Conservation (phyloP, 1,139 yeast genomes). For the Komagataea norvegica region DNA sequence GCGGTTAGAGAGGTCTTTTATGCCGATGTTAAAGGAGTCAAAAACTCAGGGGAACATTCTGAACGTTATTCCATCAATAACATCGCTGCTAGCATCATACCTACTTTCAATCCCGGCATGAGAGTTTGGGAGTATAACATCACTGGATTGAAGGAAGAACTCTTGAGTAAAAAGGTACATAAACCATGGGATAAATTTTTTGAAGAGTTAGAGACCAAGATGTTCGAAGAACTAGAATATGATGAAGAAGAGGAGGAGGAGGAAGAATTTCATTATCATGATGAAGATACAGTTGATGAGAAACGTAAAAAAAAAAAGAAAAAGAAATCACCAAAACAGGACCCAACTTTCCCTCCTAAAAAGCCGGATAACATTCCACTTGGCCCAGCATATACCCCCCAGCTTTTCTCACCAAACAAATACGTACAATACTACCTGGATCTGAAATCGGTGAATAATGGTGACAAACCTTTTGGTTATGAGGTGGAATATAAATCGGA, state of each 20-base stretch:
- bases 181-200: constrained; percentile 56
- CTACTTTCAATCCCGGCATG: constrained; percentile 79
- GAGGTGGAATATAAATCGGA: constrained; percentile 69
- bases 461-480: constrained; percentile 46
- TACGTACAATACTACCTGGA: constrained; percentile 73
- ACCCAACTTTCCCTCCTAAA: constrained; percentile 62
- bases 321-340: constrained; percentile 36
- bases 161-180: constrained; percentile 10
- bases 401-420: constrained; percentile 64
- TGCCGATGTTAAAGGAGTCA: constrained; percentile 36
- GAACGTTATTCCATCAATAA: constrained; percentile 69
- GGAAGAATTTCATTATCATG: too few species aligned
- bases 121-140: constrained; percentile 84
- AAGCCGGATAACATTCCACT: constrained; percentile 50
- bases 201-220: constrained; percentile 37
- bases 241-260: constrained; percentile 26
- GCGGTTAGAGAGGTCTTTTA: constrained; percentile 48
- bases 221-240: constrained; percentile 22
- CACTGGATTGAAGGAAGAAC: constrained; percentile 40
- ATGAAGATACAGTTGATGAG: constrained; percentile 11
- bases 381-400: constrained; percentile 76
- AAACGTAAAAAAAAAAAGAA: constrained; percentile 12
- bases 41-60: constrained; percentile 41
- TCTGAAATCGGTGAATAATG: constrained; percentile 45
- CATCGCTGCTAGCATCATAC: constrained; percentile 72